A percentile compares a stretch with the other conserved stretches of the same genome.
Evolutionary conservation across 1,284 basidiomycete species (phyloP).

Genomic region (Trametes versicolor): DNA sequence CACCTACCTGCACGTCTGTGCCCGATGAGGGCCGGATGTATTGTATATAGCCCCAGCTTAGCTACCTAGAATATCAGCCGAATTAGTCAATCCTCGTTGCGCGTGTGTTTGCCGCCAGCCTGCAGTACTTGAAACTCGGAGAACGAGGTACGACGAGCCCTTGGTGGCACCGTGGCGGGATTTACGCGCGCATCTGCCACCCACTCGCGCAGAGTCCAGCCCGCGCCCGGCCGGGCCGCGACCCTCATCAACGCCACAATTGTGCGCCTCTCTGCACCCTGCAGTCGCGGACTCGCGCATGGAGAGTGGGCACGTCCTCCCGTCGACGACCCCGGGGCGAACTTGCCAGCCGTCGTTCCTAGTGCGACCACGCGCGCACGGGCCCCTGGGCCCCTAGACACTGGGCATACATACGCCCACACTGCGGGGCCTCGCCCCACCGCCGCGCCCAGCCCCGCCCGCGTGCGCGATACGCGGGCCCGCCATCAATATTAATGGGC

Average conservation of each 20-base stretch:
- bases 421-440: conserved; percentile 2
- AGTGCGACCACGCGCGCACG: not conserved
- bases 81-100: not conserved
- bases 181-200: too few relatives aligned
- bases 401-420: not conserved
- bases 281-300: too few relatives aligned
- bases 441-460: not conserved
- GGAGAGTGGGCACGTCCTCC: too few relatives aligned
- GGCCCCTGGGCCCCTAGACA: not conserved
- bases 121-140: too few relatives aligned
- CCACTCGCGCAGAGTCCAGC: too few relatives aligned
- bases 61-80: not conserved
- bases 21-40: not conserved
- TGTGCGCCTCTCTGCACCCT: too few relatives aligned
- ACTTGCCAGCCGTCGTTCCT: not conserved
- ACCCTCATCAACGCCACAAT: too few relatives aligned
- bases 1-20: not conserved
- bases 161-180: too few relatives aligned
- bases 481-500: not conserved
- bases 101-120: too few relatives aligned
- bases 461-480: not conserved
- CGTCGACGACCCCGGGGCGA: too few relatives aligned
- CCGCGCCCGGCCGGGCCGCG: too few relatives aligned
- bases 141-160: too few relatives aligned
- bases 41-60: conserved; percentile 2